These are phyloP conservation scores for Bothriochloa decipiens DNA, from an alignment of 176 grass and related monocot genomes.

Conservation along the genomic window DNA sequence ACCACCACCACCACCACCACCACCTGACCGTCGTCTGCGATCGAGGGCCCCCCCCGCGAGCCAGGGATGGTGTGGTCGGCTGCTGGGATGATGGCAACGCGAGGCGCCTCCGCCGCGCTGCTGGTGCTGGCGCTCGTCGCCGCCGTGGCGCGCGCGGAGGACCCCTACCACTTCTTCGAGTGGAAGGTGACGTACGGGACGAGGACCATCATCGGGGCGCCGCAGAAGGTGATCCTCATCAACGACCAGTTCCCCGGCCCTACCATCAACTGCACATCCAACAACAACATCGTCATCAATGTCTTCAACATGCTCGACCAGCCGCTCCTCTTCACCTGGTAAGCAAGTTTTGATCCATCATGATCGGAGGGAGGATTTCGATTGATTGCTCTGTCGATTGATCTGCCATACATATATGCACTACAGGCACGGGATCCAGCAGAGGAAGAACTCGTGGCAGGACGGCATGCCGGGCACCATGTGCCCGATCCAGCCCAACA, in stretches of 20 bases:
- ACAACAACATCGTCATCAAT: conserved; percentile 95
- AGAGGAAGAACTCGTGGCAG: conserved; percentile 92
- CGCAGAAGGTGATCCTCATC: conserved; percentile 81
- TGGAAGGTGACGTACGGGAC: conserved; percentile 93
- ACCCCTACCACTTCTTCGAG: conserved; percentile 84
- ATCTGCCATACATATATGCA: too few relatives aligned
- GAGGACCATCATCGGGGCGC: conserved; percentile 54
- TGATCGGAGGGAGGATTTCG: not conserved
- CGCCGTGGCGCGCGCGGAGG: conserved; percentile 62
- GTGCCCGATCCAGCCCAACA: conserved; percentile 81
- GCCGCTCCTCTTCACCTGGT: conserved; percentile 91
- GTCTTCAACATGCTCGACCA: conserved; percentile 86
- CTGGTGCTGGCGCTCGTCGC: conserved; percentile 47
- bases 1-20: too few relatives aligned
- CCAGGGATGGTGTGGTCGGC: not conserved
- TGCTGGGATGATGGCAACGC: conserved; percentile 34
- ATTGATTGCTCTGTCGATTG: too few relatives aligned
- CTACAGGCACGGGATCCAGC: conserved; percentile 86
- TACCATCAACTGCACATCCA: conserved; percentile 85
- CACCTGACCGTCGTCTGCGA: too few relatives aligned
- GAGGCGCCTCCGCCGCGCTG: conserved; percentile 30
- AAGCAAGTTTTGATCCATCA: too few relatives aligned
- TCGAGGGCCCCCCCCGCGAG: not conserved
- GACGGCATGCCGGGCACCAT: conserved; percentile 77
- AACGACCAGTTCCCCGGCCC: conserved; percentile 81